A percentile compares a stretch with the other conserved stretches of the same genome.
phyloP scores from a whole-genome alignment of 495 filamentous ascomycete species.

The Neurospora sp. region DNA sequence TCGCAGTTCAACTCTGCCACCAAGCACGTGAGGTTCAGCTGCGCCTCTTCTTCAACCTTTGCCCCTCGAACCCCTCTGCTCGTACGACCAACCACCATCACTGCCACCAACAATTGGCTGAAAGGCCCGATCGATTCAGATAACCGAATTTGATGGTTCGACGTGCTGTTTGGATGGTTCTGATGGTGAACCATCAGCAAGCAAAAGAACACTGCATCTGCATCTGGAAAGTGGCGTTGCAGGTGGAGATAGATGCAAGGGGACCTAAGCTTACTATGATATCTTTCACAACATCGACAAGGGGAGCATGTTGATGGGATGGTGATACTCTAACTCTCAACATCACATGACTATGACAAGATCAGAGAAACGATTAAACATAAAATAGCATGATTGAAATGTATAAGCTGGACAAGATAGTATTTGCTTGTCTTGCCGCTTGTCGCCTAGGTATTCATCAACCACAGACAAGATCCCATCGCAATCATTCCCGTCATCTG shows the following conservation, averaged over 20 bases:
- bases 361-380: neutral
- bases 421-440: neutral
- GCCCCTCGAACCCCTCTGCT: neutral
- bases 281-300: neutral
- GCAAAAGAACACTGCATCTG: neutral
- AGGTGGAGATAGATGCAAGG: neutral
- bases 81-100: neutral
- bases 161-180: neutral
- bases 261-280: neutral
- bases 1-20: neutral
- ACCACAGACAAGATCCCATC: neutral
- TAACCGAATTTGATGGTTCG: neutral
- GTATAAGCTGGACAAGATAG: neutral
- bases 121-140: neutral
- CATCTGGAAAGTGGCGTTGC: neutral
- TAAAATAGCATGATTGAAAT: neutral
- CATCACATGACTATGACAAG: neutral
- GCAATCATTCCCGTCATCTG: neutral
- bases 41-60: neutral
- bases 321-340: neutral
- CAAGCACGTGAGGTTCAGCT: neutral
- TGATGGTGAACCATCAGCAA: neutral
- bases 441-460: neutral
- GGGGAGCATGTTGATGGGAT: neutral
- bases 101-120: neutral